These are phyloP conservation scores for Dryas alaskensis DNA, from an alignment of 306 rosid species.

Conservation along the genomic window DNA sequence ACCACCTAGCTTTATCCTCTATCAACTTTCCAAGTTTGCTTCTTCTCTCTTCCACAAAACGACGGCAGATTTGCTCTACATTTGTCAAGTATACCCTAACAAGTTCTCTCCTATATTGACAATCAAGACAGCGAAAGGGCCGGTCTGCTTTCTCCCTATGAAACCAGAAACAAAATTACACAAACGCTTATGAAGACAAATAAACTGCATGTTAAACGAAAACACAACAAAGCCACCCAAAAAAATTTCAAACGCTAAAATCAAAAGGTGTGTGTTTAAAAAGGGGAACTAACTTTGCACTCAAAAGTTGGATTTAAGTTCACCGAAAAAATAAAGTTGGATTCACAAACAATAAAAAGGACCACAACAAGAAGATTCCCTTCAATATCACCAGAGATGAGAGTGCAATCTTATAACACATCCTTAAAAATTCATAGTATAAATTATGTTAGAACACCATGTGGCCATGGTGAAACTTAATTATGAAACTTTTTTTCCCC, in stretches of 20 bases:
- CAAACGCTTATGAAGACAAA: conserved; percentile 22
- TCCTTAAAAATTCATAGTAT: background rate
- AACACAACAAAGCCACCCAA: background rate
- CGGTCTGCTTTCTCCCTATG: conserved; percentile 92
- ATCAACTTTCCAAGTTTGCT: conserved; percentile 85
- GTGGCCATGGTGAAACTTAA: background rate
- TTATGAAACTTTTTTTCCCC: background rate
- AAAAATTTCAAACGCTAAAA: background rate
- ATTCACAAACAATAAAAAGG: background rate
- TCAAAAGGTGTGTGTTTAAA: background rate
- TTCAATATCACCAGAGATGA: background rate
- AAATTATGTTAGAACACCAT: too few species aligned
- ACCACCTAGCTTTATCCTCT: conserved; percentile 96
- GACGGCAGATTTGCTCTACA: conserved; percentile 97
- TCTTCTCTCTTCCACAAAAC: conserved; percentile 96
- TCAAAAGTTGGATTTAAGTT: background rate
- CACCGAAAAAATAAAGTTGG: background rate
- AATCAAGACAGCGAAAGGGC: conserved; percentile 97
- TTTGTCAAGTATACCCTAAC: conserved; percentile 96
- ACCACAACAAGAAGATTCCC: background rate
- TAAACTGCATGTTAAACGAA: conserved; percentile 13
- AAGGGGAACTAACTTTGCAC: background rate
- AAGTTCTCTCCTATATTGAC: conserved; percentile 98
- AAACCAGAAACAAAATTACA: conserved; percentile 34
- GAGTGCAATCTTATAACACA: background rate